Conservation (phyloP, 2,329 filamentous ascomycete species). For the Aspergillus sp. region DNA sequence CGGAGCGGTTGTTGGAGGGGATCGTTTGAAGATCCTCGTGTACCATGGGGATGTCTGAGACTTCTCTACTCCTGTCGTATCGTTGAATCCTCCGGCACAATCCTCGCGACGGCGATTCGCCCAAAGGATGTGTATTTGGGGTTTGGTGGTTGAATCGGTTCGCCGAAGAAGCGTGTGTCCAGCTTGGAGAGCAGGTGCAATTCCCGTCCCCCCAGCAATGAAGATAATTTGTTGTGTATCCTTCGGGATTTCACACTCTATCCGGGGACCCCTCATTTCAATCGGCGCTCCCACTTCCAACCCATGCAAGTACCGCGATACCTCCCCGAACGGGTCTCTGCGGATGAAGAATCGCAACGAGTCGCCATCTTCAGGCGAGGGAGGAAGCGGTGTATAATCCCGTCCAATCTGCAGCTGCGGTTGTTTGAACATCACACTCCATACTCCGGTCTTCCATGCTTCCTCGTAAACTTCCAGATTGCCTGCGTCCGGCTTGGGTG, state of each 20-base stretch:
- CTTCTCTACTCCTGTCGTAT: conserved; percentile 33
- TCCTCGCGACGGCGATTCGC: conserved; percentile 68
- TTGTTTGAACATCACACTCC: conserved; percentile 92
- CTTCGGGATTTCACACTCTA: conserved; percentile 62
- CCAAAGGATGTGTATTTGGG: conserved; percentile 73
- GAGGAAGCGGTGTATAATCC: conserved; percentile 80
- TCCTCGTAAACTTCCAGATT: conserved; percentile 40
- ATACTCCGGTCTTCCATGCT: conserved; percentile 65
- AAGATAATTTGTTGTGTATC: conserved; percentile 67
- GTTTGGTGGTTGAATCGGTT: conserved; percentile 28
- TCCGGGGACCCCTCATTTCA: conserved; percentile 74
- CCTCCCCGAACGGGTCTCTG: conserved; percentile 75
- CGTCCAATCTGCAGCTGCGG: conserved; percentile 89
- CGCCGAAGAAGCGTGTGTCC: conserved; percentile 56
- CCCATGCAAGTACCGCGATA: conserved; percentile 74
- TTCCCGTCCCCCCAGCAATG: conserved; percentile 86
- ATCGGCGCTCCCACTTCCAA: conserved; percentile 62
- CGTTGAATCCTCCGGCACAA: conserved; percentile 59
- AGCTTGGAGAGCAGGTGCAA: conserved; percentile 84
- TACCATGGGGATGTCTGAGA: conserved; percentile 26
- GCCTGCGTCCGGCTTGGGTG: conserved; percentile 26
- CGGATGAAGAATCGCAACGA: conserved; percentile 72
- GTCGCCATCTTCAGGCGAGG: conserved; percentile 29
- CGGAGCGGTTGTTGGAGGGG: neutral
- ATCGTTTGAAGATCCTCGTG: conserved; percentile 24